A percentile compares a stretch with the other conserved stretches of the same genome.
These are phyloP conservation scores for Spathaspora sp. DNA, from an alignment of 1,139 yeast genomes.

Conservation along the genomic window DNA sequence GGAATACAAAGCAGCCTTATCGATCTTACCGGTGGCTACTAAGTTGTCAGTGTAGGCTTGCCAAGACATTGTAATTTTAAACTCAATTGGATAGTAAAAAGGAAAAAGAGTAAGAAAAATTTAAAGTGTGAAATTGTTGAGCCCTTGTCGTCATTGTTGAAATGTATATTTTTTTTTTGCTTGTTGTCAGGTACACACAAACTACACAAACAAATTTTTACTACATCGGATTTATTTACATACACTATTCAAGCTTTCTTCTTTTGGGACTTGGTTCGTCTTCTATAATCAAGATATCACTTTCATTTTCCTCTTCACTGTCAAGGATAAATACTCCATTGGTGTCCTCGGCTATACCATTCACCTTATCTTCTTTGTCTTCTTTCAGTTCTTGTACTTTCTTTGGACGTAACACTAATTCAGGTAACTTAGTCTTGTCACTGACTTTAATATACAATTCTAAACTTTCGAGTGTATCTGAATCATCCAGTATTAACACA, in stretches of 20 bases:
- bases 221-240: too few species aligned
- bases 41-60: slow-evolving; percentile 94
- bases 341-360: slow-evolving; percentile 10
- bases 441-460: slow-evolving; percentile 58
- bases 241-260: slow-evolving; percentile 15
- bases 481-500: slow-evolving; percentile 75
- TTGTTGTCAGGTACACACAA: neutral
- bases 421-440: slow-evolving; percentile 21
- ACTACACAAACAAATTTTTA: too few species aligned
- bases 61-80: slow-evolving; percentile 33
- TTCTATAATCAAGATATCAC: slow-evolving; percentile 10
- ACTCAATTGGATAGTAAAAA: neutral
- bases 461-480: slow-evolving; percentile 63
- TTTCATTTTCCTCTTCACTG: slow-evolving; percentile 12
- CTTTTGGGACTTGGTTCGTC: slow-evolving; percentile 23
- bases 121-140: neutral
- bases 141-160: neutral
- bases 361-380: slow-evolving; percentile 13
- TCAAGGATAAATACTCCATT: slow-evolving; percentile 11
- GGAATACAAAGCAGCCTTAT: slow-evolving; percentile 89
- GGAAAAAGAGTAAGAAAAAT: slow-evolving; percentile 1
- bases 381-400: slow-evolving; percentile 5
- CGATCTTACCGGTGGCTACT: slow-evolving; percentile 80
- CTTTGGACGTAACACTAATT: slow-evolving; percentile 23
- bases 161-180: neutral